Percentiles rank a stretch among this genome's conserved stretches.
Evolutionary conservation across 2,329 filamentous ascomycete species (phyloP).

Genomic region (Fusarium nematophilum): DNA sequence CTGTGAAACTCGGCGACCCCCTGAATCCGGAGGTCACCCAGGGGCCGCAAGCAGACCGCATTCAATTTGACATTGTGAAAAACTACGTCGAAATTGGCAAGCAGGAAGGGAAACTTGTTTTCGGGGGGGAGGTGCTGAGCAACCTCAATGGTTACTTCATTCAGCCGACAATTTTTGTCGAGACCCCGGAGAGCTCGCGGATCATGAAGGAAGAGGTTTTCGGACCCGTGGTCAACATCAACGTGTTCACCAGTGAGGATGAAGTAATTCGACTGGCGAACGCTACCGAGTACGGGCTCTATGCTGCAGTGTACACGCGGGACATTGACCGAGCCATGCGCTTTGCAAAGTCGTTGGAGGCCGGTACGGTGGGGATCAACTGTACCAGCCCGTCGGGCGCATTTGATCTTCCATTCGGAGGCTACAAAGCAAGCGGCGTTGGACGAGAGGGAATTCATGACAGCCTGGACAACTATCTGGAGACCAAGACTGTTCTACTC

Average conservation of each 20-base stretch:
- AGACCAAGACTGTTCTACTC: slow-evolving; percentile 38
- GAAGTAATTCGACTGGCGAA: slow-evolving; percentile 50
- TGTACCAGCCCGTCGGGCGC: slow-evolving; percentile 45
- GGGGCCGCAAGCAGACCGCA: slow-evolving; percentile 28
- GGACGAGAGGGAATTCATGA: slow-evolving; percentile 26
- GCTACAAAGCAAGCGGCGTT: slow-evolving; percentile 27
- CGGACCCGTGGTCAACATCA: slow-evolving; percentile 70
- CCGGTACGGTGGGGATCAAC: slow-evolving; percentile 71
- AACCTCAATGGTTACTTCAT: slow-evolving; percentile 26
- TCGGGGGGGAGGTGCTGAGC: no score
- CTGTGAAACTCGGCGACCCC: slow-evolving; percentile 15
- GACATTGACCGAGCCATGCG: slow-evolving; percentile 60
- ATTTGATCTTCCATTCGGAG: slow-evolving; percentile 29
- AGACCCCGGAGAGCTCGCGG: slow-evolving; percentile 45
- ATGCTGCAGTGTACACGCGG: slow-evolving; percentile 66
- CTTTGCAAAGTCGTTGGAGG: slow-evolving; percentile 64
- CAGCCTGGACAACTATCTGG: slow-evolving; percentile 37
- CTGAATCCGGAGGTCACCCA: slow-evolving; percentile 9
- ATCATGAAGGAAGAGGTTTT: slow-evolving; percentile 73
- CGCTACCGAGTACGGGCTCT: slow-evolving; percentile 65
- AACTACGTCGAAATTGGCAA: slow-evolving; percentile 32
- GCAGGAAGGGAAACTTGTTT: slow-evolving; percentile 22
- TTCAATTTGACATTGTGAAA: slow-evolving; percentile 24
- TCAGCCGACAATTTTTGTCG: slow-evolving; percentile 31
- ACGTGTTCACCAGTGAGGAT: slow-evolving; percentile 52